Conservation (phyloP, 306 rosid genomes). For the Coriaria nepalensis region DNA sequence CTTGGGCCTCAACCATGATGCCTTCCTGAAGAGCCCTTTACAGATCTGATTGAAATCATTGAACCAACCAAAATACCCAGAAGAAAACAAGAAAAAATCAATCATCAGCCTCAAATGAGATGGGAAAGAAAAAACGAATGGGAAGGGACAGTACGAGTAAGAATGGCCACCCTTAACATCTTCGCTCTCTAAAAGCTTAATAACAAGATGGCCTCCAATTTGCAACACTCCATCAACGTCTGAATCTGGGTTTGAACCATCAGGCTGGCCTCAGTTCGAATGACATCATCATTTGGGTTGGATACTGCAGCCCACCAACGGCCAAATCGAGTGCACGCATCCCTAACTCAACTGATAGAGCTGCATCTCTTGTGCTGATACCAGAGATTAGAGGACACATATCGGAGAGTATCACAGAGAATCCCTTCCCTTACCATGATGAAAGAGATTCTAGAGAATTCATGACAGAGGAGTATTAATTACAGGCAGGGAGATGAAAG, state of each 20-base stretch:
- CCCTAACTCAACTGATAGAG: slow-evolving; percentile 69
- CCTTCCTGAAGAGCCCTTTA: slow-evolving; percentile 66
- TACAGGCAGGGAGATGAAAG: no score
- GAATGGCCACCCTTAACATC: slow-evolving; percentile 51
- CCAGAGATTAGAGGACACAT: slow-evolving; percentile 93
- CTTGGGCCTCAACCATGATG: slow-evolving; percentile 84
- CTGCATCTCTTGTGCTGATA: slow-evolving; percentile 66
- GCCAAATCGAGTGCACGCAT: slow-evolving; percentile 77
- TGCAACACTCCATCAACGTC: slow-evolving; percentile 38
- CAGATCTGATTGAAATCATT: slow-evolving; percentile 46
- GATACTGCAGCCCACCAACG: slow-evolving; percentile 39
- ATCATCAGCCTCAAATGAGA: not conserved
- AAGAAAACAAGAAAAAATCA: not conserved
- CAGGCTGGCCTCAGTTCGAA: slow-evolving; percentile 12
- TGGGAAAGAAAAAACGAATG: not conserved
- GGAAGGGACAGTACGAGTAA: not conserved
- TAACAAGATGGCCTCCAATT: slow-evolving; percentile 61
- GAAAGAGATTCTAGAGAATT: no score
- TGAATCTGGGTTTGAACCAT: slow-evolving; percentile 11
- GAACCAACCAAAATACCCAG: slow-evolving; percentile 6
- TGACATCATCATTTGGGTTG: slow-evolving; percentile 10
- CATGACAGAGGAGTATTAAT: no score
- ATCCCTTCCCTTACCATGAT: slow-evolving; percentile 27
- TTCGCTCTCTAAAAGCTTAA: slow-evolving; percentile 87
- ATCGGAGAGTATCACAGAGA: slow-evolving; percentile 70